Base-by-base conservation (phyloP, 768 basidiomycete species). In the Naganishia onofrii region DNA sequence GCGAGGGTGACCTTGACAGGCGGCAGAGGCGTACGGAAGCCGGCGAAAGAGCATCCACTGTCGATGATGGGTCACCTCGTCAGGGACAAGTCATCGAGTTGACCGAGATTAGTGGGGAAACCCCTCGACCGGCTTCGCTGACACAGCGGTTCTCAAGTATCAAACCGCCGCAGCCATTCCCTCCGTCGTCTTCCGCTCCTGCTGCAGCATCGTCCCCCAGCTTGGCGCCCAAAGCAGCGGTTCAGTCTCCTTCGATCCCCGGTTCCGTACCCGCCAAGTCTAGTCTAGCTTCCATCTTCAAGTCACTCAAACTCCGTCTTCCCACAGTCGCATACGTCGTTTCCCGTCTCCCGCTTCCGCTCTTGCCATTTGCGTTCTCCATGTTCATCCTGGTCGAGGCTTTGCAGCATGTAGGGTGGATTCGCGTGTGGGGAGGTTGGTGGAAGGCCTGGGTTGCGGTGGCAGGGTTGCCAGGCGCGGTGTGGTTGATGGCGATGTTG, bases 381-480 rank as follows among this genome's bases (percentile, higher is more conserved):
- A 92, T 94, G 81, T 97, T 98, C 82, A 92, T 97, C 73, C 86
- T 98, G 68, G 91, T 95, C 69, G 90, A 94, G 77, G 90, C 85
- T 0, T 85, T 98, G 7, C 84, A 87, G 15, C 84, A 87, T 71
- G 87, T 89, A 70, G 92, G 92, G 31, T 98, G 94, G 93, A 91
- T 95, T 10, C 84, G 87, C 15, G 84, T 93, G 28, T 95, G 94
- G 76, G 89, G 87, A 0, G 74, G 74, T 2, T 91, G 91, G 90
- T 85, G 85, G 85, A 75, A 70, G 3, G 78, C 82, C 8, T 85
- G 85, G 85, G 82, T 81, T 8, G 67, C 71, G 36, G 82, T 84
- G 0, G 81, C 79, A 17, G 84, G 84, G 12, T 83, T 88, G 29
- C 65, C 83, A 74, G 76, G 88, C 81, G 21, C 85, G 6, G 83